Conservation (phyloP, 805 yeast genomes). For the Ogataea chonburiensis region DNA sequence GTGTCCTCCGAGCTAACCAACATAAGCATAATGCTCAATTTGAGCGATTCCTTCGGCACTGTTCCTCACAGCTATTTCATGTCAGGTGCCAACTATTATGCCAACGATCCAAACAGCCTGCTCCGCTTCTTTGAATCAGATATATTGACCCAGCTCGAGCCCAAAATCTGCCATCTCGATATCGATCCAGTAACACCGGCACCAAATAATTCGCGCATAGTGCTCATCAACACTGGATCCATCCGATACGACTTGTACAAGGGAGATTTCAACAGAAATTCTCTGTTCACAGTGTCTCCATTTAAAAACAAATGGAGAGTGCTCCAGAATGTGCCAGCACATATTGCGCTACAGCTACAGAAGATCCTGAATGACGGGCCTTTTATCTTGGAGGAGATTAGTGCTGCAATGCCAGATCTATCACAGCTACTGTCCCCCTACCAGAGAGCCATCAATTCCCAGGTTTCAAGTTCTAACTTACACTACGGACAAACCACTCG, state of each 20-base stretch:
- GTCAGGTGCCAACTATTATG: slow-evolving; percentile 58
- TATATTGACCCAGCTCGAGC: slow-evolving; percentile 42
- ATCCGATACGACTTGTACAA: slow-evolving; percentile 81
- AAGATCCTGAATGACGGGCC: slow-evolving; percentile 55
- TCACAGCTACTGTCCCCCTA: slow-evolving; percentile 23
- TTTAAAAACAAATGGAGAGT: slow-evolving; percentile 78
- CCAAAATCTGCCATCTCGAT: slow-evolving; percentile 23
- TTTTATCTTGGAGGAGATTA: too few species aligned
- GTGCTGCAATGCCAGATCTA: slow-evolving; percentile 10
- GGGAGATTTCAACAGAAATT: slow-evolving; percentile 79
- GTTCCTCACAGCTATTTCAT: slow-evolving; percentile 68
- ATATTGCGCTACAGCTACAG: slow-evolving; percentile 54
- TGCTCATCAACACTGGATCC: slow-evolving; percentile 83
- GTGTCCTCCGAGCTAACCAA: slow-evolving; percentile 44
- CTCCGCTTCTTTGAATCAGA: slow-evolving; percentile 56
- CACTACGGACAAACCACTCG: slow-evolving; percentile 74
- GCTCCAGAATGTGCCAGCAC: slow-evolving; percentile 54
- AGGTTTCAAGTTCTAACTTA: slow-evolving; percentile 12
- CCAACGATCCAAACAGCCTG: slow-evolving; percentile 52
- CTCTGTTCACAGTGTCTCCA: slow-evolving; percentile 82
- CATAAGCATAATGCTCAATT: slow-evolving; percentile 44
- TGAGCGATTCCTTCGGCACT: slow-evolving; percentile 58
- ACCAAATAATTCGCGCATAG: slow-evolving; percentile 43
- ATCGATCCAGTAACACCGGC: slow-evolving; percentile 21
- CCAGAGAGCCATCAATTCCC: slow-evolving; percentile 24